Base-by-base conservation (phyloP, 2,329 filamentous ascomycete species). In the Neurospora sp. region DNA sequence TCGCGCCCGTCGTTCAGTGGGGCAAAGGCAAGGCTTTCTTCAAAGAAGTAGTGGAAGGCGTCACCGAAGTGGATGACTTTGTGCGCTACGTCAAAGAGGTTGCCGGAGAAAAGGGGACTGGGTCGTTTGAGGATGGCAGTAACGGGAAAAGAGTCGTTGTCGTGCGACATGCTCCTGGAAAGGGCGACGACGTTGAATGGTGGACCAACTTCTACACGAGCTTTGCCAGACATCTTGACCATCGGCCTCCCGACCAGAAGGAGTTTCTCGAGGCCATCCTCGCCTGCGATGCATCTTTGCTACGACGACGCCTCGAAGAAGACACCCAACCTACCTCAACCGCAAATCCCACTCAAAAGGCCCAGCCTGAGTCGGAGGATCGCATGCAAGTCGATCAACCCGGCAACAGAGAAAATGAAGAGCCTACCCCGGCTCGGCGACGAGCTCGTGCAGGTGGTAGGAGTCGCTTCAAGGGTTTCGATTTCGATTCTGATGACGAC, bases 261-360 rank as follows among this genome's bases (percentile, higher is more conserved):
- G 94, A 97, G 75, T 97, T 99, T 72, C 84, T 99, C 2, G 93
- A 97, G 78, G 92, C 92, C 1, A 96, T 99, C 66, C 81, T 98
- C 38, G 89, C 84, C n/a, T 91, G 91, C 68, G 90, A 98, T 80
- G 88, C 93, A 7, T 88, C 86, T 71, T 85, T 87, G 62, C 83
- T 98, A 23, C 89, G 92, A 70, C 87, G 89, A 43, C 86, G 89
- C 6, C 84, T 96, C 2, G 85, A 90, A 73, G 80, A 87, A 52
- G 84, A 83, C 67, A 79, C 74, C 73, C 78, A 74, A 69, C 70
- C 68, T 70, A 73, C 67, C n/a, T 68, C 76, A 66, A 69, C 75
- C 72, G 74, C 38, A 43, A 19, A 68, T 38, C 39, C 38, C 23
- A 52, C 58, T 15, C 66, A 72, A 4, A 52, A 67, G 52, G 38